A percentile compares a stretch with the other conserved stretches of the same genome.
These are phyloP conservation scores for Aegilops speltoides DNA, from an alignment of 176 grass and related monocot genomes.

Conservation along the genomic window DNA sequence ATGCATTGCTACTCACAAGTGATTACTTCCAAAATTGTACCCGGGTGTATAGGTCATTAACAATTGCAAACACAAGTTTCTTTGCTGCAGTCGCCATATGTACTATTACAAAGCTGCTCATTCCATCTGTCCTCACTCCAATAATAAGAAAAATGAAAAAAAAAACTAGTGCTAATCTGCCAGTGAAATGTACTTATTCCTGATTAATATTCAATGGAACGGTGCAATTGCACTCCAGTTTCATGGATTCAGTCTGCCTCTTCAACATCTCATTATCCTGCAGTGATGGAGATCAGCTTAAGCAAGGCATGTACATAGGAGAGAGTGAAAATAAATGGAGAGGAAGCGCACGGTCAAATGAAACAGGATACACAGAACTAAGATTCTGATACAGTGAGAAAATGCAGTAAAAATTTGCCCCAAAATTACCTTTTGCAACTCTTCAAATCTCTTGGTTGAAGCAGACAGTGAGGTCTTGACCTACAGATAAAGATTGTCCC, in stretches of 20 bases:
- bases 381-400: background rate
- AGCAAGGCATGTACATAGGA: background rate
- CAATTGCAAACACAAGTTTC: background rate
- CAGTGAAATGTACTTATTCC: conserved; percentile 26
- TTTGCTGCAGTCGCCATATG: background rate
- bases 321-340: background rate
- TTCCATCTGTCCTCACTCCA: background rate
- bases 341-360: background rate
- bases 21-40: background rate
- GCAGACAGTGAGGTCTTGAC: conserved; percentile 52
- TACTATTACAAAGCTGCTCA: background rate
- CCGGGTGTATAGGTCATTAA: background rate
- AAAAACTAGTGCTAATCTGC: background rate
- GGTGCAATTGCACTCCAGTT: conserved; percentile 40
- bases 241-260: conserved; percentile 54
- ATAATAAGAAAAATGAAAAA: background rate
- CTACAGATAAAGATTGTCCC: conserved; percentile 29
- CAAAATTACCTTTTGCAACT: conserved; percentile 62
- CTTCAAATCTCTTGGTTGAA: conserved; percentile 40
- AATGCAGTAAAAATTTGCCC: background rate
- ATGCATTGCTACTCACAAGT: conserved; percentile 8
- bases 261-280: conserved; percentile 65
- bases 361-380: background rate
- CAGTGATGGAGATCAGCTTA: background rate
- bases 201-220: conserved; percentile 8